Base-by-base conservation (phyloP, 371 early-diverging fungal genomes). In the Mucor indicus region DNA sequence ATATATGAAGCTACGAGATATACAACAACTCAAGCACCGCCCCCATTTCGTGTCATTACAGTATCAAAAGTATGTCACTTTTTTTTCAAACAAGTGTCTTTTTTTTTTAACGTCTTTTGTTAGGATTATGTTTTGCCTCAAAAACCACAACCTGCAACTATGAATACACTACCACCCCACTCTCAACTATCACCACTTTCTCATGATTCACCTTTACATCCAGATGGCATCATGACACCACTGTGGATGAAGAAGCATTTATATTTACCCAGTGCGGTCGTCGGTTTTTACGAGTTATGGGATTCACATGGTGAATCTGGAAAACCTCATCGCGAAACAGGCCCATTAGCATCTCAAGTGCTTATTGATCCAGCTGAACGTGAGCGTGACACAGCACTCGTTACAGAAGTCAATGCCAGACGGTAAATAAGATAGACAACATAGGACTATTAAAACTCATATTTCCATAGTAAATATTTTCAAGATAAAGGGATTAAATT, bases 151-250 rank as follows among this genome's bases (percentile, higher is more conserved):
- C 57, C 76, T 17, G 55, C 66, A 12, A 53, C 64, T 29, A 55
- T 68, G 23, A 67, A 62, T 56, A 23, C 49, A 16, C 77, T 63
- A 32, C 44, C 64, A 47, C 58, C 68, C 30, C 77, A 73, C 46
- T 67, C 85, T 2, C 51, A 76, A 2, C 62, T 92, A 5, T 90
- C 91, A 6, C 93, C 93, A 0, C 65, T 82, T 2, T 75, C 71
- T 9, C 67, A 77, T 8, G 62, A 75, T 4, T 92, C 92, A 6
- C 86, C 88, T 0, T 55, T 91, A 30, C 74, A 82, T 70, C 94
- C 94, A 0, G 92, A 91, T 61, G 92, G 92, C 15, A 60, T 92
- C 22, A 82, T 93, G 64, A 69, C 83, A 0, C 81, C 90, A 1
- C 40, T 64, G 8, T 93, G 91, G 91, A 57, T 89, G 15, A 60